These are phyloP conservation scores for Podosphaera leucotricha DNA, from an alignment of 2,329 filamentous ascomycete species.

Conservation along the genomic window DNA sequence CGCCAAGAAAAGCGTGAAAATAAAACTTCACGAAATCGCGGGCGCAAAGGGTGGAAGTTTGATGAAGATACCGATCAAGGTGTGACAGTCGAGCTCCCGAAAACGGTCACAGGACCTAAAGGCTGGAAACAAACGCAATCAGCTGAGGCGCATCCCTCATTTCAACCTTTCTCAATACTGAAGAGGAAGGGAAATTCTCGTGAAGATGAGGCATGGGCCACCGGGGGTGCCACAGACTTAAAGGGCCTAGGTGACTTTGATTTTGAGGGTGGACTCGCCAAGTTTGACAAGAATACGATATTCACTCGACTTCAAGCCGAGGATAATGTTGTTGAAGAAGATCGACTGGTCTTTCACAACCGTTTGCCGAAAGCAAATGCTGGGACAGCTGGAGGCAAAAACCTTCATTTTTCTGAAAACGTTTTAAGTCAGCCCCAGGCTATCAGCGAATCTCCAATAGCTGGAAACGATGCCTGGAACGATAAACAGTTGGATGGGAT, in stretches of 20 bases:
- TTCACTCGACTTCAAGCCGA: slow-evolving; percentile 84
- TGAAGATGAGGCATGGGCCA: slow-evolving; percentile 69
- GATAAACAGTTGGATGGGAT: slow-evolving; percentile 45
- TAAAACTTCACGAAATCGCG: slow-evolving; percentile 19
- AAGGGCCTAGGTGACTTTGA: slow-evolving; percentile 89
- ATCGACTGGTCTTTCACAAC: slow-evolving; percentile 79
- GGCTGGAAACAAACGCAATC: slow-evolving; percentile 46
- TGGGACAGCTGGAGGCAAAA: slow-evolving; percentile 61
- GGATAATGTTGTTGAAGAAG: slow-evolving; percentile 70
- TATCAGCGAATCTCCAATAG: slow-evolving; percentile 11
- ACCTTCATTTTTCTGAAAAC: slow-evolving; percentile 77
- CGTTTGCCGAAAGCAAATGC: slow-evolving; percentile 33
- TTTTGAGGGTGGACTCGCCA: slow-evolving; percentile 69
- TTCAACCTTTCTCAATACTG: slow-evolving; percentile 36
- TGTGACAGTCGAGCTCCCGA: slow-evolving; percentile 21
- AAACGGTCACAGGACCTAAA: slow-evolving; percentile 27
- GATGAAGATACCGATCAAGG: slow-evolving; percentile 17
- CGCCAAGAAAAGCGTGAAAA: slow-evolving; percentile 7
- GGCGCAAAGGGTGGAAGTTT: slow-evolving; percentile 15
- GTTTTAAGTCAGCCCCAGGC: slow-evolving; percentile 42
- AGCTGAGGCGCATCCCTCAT: slow-evolving; percentile 35
- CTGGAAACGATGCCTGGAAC: slow-evolving; percentile 29
- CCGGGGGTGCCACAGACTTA: slow-evolving; percentile 84
- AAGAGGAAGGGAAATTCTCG: slow-evolving; percentile 22
- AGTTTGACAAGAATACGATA: slow-evolving; percentile 80